A percentile compares a stretch with the other conserved stretches of the same genome.
Evolutionary conservation across 768 basidiomycete species (phyloP).

Genomic region (Boletus subparvulus): DNA sequence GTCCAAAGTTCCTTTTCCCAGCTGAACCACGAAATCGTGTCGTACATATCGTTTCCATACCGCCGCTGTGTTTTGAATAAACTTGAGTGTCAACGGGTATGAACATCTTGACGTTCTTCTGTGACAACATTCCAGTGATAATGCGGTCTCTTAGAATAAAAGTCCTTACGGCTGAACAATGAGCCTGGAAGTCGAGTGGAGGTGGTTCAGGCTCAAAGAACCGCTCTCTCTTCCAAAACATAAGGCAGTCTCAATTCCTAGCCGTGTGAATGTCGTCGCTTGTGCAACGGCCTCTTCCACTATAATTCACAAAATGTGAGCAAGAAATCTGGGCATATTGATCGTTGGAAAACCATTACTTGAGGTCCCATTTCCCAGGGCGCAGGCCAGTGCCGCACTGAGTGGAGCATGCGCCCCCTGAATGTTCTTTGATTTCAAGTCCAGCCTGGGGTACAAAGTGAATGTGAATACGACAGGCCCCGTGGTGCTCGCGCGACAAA

Average conservation of each 20-base stretch:
- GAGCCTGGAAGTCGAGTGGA: background rate
- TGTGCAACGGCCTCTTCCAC: background rate
- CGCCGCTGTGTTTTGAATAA: background rate
- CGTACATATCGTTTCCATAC: conserved; percentile 3
- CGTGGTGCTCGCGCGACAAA: background rate
- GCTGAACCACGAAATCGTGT: conserved; percentile 2
- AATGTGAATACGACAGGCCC: background rate
- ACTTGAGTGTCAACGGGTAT: background rate
- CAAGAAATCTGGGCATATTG: background rate
- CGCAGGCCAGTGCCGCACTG: background rate
- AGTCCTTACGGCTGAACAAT: conserved; percentile 1
- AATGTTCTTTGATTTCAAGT: background rate
- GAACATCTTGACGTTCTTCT: background rate
- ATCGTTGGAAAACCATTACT: background rate
- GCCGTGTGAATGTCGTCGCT: background rate
- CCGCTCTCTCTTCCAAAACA: background rate
- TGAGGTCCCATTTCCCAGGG: background rate
- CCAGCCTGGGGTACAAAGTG: background rate
- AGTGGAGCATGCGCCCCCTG: background rate
- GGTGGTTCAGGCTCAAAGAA: background rate
- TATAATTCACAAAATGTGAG: background rate
- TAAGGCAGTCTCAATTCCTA: background rate
- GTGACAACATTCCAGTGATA: background rate
- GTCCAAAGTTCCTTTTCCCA: conserved; percentile 2
- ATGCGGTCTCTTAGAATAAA: background rate